A percentile compares a stretch with the other conserved stretches of the same genome.
phyloP scores from a whole-genome alignment of 139 green algal species.

The Dunaliella sp. region DNA sequence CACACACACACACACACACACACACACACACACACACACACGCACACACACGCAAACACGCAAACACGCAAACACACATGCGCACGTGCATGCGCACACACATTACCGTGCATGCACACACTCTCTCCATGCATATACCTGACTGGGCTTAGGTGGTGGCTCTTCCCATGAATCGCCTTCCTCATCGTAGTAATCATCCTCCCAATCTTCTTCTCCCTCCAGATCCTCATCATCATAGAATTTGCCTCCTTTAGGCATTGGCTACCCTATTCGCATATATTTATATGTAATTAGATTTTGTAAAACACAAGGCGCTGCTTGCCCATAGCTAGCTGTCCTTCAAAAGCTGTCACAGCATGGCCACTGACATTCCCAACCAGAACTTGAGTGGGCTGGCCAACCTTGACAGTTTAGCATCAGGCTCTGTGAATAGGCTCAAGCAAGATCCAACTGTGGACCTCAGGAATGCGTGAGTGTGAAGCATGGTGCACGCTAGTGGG shows the following conservation, averaged over 20 bases:
- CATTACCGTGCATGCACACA: too few species aligned
- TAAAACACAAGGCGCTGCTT: too few species aligned
- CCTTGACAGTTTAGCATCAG: background rate
- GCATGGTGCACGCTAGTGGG: background rate
- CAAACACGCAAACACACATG: background rate
- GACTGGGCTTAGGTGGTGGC: background rate
- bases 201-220: conserved; percentile 62
- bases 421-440: background rate
- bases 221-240: conserved; percentile 64
- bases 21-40: background rate
- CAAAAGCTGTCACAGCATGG: too few species aligned
- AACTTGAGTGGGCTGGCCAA: background rate
- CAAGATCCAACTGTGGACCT: conserved; percentile 26
- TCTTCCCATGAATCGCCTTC: background rate
- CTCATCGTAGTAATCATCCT: conserved; percentile 48
- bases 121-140: too few species aligned
- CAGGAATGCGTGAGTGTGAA: conserved; percentile 1
- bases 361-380: background rate
- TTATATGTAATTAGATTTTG: too few species aligned
- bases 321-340: too few species aligned
- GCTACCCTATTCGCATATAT: too few species aligned
- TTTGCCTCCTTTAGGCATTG: conserved; percentile 1
- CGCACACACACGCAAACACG: background rate
- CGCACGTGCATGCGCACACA: too few species aligned
- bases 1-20: background rate